Conservation (phyloP, 176 grass and related monocot genomes). For the Saccharum officinarum region DNA sequence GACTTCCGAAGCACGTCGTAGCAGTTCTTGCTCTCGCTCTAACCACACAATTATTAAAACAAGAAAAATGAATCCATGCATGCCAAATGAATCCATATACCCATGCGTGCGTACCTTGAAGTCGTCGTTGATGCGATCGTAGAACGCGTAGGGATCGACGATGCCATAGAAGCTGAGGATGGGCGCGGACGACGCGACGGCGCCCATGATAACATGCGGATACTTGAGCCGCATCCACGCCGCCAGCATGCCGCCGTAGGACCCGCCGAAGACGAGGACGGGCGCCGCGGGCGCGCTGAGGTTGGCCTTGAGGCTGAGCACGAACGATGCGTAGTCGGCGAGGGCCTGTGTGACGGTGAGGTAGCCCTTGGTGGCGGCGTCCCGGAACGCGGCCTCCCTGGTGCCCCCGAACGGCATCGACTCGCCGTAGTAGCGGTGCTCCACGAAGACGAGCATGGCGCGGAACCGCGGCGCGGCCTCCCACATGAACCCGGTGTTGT, state of each 20-base stretch:
- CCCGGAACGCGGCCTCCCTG: constrained; percentile 26
- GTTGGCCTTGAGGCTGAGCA: constrained; percentile 61
- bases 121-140: constrained; percentile 40
- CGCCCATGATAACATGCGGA: constrained; percentile 58
- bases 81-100: not conserved
- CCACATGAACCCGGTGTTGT: constrained; percentile 65
- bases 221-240: constrained; percentile 72
- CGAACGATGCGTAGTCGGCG: constrained; percentile 52
- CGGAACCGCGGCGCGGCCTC: constrained; percentile 47
- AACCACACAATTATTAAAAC: not conserved
- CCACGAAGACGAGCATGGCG: constrained; percentile 67
- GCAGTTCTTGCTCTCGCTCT: constrained; percentile 60
- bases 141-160: constrained; percentile 46
- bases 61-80: not conserved
- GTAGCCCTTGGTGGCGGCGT: constrained; percentile 48
- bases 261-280: constrained; percentile 55
- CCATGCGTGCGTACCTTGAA: constrained; percentile 27
- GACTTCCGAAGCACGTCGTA: constrained; percentile 48
- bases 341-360: constrained; percentile 58
- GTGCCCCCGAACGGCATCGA: constrained; percentile 49
- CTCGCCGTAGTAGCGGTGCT: constrained; percentile 74
- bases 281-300: constrained; percentile 39
- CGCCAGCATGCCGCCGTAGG: constrained; percentile 68
- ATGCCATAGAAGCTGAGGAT: constrained; percentile 46
- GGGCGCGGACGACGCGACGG: constrained; percentile 61